phyloP scores from a whole-genome alignment of 257 asterid species.

The Paulownia fortunei region DNA sequence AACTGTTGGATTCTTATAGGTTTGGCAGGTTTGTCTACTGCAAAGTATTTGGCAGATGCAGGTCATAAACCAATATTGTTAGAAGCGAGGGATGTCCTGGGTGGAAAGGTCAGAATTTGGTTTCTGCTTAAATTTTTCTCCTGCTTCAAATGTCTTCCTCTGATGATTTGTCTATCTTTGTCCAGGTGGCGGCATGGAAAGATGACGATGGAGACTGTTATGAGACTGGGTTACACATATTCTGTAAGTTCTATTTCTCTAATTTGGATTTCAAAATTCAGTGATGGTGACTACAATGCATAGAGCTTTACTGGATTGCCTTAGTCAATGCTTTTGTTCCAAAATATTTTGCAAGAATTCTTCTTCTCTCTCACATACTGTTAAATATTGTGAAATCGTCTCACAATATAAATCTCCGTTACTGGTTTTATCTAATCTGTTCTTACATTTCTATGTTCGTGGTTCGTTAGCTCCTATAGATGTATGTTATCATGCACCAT shows the following conservation, averaged over 20 bases:
- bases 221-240: conserved; percentile 95
- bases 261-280: background rate
- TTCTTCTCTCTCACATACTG: conserved; percentile 7
- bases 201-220: conserved; percentile 98
- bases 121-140: background rate
- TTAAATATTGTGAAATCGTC: background rate
- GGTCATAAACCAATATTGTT: conserved; percentile 92
- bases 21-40: conserved; percentile 94
- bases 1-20: conserved; percentile 54
- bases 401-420: background rate
- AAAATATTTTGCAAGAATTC: background rate
- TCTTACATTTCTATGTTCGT: background rate
- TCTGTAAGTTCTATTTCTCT: conserved; percentile 68
- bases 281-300: background rate
- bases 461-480: background rate
- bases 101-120: conserved; percentile 75
- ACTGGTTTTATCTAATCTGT: background rate
- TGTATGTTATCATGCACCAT: conserved; percentile 8
- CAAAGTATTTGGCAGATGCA: conserved; percentile 97
- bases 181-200: conserved; percentile 96
- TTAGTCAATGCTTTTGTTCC: background rate
- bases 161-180: conserved; percentile 28
- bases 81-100: conserved; percentile 96
- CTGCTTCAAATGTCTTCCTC: conserved; percentile 15
- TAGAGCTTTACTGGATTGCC: background rate